Evolutionary conservation across 139 green algal species (phyloP).

Genomic region (Ulvella scutata): DNA sequence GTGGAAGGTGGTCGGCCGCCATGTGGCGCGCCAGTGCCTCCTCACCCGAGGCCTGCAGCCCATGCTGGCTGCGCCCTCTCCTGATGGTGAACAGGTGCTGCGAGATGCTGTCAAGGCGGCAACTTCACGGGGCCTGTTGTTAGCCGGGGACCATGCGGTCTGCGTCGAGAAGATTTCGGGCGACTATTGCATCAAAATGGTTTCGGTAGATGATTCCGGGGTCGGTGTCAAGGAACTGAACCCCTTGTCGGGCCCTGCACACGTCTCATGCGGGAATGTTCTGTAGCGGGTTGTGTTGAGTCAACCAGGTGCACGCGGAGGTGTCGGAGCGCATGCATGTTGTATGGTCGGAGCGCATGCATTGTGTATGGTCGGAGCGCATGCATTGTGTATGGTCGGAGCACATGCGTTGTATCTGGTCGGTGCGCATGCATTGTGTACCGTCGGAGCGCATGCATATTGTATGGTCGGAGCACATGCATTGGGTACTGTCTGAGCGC

Average conservation of each 20-base stretch:
- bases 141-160: background rate
- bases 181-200: conserved; percentile 4
- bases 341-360: too few species aligned
- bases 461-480: too few species aligned
- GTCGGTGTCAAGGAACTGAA: background rate
- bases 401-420: too few species aligned
- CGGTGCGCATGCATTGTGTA: too few species aligned
- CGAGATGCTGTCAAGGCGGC: conserved; percentile 52
- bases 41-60: conserved; percentile 63
- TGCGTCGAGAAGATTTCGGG: background rate
- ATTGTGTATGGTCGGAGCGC: too few species aligned
- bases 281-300: too few species aligned
- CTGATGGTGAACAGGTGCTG: conserved; percentile 34
- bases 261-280: background rate
- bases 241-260: background rate
- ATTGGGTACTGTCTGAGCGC: too few species aligned
- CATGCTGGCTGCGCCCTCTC: conserved; percentile 60
- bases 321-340: too few species aligned
- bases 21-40: conserved; percentile 55
- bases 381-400: too few species aligned
- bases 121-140: background rate
- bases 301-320: too few species aligned
- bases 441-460: too few species aligned
- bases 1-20: conserved; percentile 61
- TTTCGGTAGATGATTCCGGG: background rate